These are phyloP conservation scores for Cryptococcus wingfieldii DNA, from an alignment of 1,284 basidiomycete species.

Conservation along the genomic window DNA sequence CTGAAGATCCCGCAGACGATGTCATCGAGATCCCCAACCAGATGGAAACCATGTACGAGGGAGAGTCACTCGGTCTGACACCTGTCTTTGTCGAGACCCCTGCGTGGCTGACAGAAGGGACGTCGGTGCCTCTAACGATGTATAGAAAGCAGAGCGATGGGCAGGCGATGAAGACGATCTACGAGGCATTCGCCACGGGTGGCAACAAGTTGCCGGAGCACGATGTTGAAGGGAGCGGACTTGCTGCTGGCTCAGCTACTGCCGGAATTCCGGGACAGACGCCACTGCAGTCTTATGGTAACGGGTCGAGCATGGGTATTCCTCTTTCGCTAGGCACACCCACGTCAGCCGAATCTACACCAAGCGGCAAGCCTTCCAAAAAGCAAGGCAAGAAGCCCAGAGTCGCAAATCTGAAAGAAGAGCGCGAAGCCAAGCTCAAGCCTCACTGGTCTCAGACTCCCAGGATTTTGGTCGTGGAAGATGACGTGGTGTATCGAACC, in stretches of 20 bases:
- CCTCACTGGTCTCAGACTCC: conserved; percentile 85
- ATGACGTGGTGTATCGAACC: conserved; percentile 85
- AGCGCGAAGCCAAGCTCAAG: conserved; percentile 51
- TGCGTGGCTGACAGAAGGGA: conserved; percentile 31
- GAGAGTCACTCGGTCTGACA: conserved; percentile 21
- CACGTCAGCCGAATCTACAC: neutral
- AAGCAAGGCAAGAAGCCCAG: conserved; percentile 2
- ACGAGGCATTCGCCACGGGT: conserved; percentile 20
- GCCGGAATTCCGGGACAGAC: neutral
- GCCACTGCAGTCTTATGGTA: neutral
- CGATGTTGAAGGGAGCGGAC: neutral
- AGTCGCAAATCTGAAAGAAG: neutral
- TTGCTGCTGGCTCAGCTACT: neutral
- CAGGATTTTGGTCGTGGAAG: conserved; percentile 85
- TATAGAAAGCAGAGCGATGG: conserved; percentile 34
- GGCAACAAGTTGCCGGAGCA: neutral
- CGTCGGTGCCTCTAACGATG: conserved; percentile 19
- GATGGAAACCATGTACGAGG: conserved; percentile 26
- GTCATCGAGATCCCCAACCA: conserved; percentile 17
- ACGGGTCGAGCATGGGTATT: neutral
- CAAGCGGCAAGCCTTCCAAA: neutral
- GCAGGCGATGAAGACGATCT: conserved; percentile 23
- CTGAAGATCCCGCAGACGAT: conserved; percentile 13
- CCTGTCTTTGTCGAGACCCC: conserved; percentile 31
- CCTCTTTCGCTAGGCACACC: neutral